These are phyloP conservation scores for Cladophialophora psammophila DNA, from an alignment of 2,329 filamentous ascomycete species.

Conservation along the genomic window DNA sequence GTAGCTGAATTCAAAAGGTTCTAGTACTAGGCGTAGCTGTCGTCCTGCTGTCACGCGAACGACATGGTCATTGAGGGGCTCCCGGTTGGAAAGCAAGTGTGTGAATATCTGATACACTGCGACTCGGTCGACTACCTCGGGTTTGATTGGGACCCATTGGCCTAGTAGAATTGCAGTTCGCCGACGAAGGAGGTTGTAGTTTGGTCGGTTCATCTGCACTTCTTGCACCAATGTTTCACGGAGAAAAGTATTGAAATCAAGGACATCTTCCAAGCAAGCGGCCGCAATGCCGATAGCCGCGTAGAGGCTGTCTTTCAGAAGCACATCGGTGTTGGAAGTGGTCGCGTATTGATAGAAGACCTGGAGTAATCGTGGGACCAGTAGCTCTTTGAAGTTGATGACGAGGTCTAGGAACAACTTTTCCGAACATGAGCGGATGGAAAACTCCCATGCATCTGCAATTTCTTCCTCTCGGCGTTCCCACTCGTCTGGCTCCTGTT, in stretches of 20 bases:
- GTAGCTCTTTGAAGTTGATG: slow-evolving; percentile 82
- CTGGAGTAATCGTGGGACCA: slow-evolving; percentile 77
- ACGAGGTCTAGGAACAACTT: slow-evolving; percentile 92
- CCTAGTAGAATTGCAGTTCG: slow-evolving; percentile 88
- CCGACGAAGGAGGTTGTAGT: slow-evolving; percentile 83
- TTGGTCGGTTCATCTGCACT: slow-evolving; percentile 70
- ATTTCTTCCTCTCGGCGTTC: slow-evolving; percentile 86
- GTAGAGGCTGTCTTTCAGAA: slow-evolving; percentile 93
- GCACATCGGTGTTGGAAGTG: slow-evolving; percentile 71
- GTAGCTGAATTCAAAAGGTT: slow-evolving; percentile 82
- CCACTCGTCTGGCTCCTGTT: slow-evolving; percentile 95
- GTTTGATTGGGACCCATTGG: slow-evolving; percentile 84
- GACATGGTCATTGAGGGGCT: slow-evolving; percentile 85
- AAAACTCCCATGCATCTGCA: slow-evolving; percentile 88
- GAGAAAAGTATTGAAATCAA: slow-evolving; percentile 86
- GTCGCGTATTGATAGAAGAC: slow-evolving; percentile 83
- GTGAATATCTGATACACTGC: slow-evolving; percentile 88
- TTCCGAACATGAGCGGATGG: slow-evolving; percentile 89
- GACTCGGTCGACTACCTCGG: slow-evolving; percentile 70
- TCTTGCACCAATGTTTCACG: slow-evolving; percentile 77
- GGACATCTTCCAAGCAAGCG: slow-evolving; percentile 72
- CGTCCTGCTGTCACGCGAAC: slow-evolving; percentile 90
- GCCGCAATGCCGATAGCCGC: slow-evolving; percentile 89
- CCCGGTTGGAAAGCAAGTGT: slow-evolving; percentile 79
- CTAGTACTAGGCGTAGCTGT: slow-evolving; percentile 78